These are phyloP conservation scores for Bipolaris sorokiniana DNA, from an alignment of 2,329 filamentous ascomycete species.

Conservation along the genomic window DNA sequence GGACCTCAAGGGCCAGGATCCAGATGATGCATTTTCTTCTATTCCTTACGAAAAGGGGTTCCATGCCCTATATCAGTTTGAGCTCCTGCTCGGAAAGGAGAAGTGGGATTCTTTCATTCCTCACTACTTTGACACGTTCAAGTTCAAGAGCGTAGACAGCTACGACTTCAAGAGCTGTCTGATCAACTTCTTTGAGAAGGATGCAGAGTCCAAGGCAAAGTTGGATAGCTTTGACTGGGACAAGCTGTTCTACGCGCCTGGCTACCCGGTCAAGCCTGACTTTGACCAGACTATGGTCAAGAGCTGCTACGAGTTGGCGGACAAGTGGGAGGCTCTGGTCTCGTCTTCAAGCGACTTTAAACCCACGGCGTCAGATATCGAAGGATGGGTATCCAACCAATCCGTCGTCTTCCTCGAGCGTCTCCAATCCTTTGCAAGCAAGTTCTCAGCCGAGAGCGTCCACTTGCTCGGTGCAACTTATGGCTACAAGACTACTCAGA, in stretches of 20 bases:
- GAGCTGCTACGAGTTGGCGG: slow-evolving; percentile 79
- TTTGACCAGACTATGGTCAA: slow-evolving; percentile 91
- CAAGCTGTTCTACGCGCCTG: slow-evolving; percentile 83
- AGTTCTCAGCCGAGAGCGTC: slow-evolving; percentile 69
- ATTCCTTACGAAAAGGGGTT: slow-evolving; percentile 98
- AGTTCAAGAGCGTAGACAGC: slow-evolving; percentile 85
- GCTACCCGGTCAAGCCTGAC: slow-evolving; percentile 85
- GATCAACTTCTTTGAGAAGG: slow-evolving; percentile 78
- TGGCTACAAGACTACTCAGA: slow-evolving; percentile 70
- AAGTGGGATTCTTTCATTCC: slow-evolving; percentile 96
- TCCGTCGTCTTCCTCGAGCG: slow-evolving; percentile 88
- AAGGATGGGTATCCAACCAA: slow-evolving; percentile 82
- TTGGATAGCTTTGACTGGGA: slow-evolving; percentile 86
- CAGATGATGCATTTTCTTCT: slow-evolving; percentile 92
- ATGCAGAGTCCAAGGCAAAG: slow-evolving; percentile 66
- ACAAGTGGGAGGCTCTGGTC: slow-evolving; percentile 73
- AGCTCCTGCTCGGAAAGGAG: slow-evolving; percentile 81
- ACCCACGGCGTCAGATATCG: slow-evolving; percentile 72
- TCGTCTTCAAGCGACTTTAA: slow-evolving; percentile 52
- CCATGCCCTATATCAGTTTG: slow-evolving; percentile 89
- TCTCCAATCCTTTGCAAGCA: slow-evolving; percentile 69
- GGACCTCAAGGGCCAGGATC: slow-evolving; percentile 86
- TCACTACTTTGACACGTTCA: slow-evolving; percentile 88
- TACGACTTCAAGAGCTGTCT: slow-evolving; percentile 93
- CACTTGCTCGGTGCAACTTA: slow-evolving; percentile 78